phyloP scores from a whole-genome alignment of 148 eudicot species.

The Fagopyrum esculentum region DNA sequence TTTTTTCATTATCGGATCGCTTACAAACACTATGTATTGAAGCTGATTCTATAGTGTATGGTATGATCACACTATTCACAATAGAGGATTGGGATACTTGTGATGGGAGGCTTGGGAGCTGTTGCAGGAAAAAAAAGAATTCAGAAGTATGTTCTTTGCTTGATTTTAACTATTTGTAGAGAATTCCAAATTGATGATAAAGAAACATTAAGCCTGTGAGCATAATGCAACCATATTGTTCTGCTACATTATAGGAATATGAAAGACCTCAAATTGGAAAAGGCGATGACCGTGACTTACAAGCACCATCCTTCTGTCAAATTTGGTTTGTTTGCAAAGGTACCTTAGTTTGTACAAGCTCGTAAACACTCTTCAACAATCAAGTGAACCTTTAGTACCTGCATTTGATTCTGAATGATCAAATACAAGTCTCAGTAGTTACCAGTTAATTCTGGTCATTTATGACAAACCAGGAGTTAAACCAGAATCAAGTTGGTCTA shows the following conservation, averaged over 20 bases:
- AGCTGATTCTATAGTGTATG: constrained; percentile 56
- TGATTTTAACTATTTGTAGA: background rate
- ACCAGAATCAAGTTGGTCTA: background rate
- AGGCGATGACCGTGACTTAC: constrained; percentile 56
- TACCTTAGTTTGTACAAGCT: constrained; percentile 46
- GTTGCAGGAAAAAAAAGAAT: constrained; percentile 50
- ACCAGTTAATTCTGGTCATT: too few relatives aligned
- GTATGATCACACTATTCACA: constrained; percentile 59
- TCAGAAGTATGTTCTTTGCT: constrained; percentile 39
- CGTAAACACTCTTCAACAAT: constrained; percentile 25
- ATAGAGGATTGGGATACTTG: constrained; percentile 59
- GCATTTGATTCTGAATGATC: too few relatives aligned
- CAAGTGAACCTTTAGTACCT: background rate
- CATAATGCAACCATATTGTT: too few relatives aligned
- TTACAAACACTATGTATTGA: constrained; percentile 43
- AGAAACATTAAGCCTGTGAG: too few relatives aligned
- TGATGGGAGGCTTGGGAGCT: constrained; percentile 94
- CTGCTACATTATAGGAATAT: constrained; percentile 26
- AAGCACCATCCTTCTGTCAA: constrained; percentile 68
- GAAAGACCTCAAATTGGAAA: constrained; percentile 34
- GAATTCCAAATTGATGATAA: too few relatives aligned
- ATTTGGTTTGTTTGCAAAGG: constrained; percentile 79
- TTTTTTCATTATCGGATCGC: background rate
- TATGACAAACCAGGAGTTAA: background rate
- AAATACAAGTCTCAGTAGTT: too few relatives aligned